These are phyloP conservation scores for Capillidium heterosporum DNA, from an alignment of 371 early-diverging fungal species.

Conservation along the genomic window DNA sequence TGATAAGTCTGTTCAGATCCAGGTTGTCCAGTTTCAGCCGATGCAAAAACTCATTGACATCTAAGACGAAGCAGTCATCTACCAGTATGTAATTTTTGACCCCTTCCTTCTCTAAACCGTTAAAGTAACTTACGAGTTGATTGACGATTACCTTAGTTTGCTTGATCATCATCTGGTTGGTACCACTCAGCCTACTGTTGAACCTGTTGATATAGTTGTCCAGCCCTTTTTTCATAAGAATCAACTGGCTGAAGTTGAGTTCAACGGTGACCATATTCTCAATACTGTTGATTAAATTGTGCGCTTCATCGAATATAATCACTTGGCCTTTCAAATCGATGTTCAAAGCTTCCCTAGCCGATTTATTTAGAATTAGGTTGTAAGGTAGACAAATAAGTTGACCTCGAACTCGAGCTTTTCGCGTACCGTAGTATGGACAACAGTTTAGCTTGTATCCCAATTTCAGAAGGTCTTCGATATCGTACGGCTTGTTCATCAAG, in stretches of 20 bases:
- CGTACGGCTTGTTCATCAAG: slow-evolving; percentile 22
- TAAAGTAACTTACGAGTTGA: not conserved
- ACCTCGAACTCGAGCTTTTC: slow-evolving; percentile 34
- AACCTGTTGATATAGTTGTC: slow-evolving; percentile 51
- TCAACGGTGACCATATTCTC: slow-evolving; percentile 32
- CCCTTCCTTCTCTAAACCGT: not conserved
- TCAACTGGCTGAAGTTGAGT: slow-evolving; percentile 23
- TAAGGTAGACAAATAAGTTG: slow-evolving; percentile 76
- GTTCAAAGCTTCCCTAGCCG: slow-evolving; percentile 57
- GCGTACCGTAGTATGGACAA: slow-evolving; percentile 88
- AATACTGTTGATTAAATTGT: slow-evolving; percentile 63
- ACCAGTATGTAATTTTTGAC: no score
- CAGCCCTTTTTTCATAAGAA: slow-evolving; percentile 29
- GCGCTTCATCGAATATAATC: slow-evolving; percentile 83
- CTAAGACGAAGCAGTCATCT: not conserved
- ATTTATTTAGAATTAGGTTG: slow-evolving; percentile 53
- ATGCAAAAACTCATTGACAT: slow-evolving; percentile 53
- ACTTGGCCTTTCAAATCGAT: slow-evolving; percentile 49
- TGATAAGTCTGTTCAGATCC: slow-evolving; percentile 64
- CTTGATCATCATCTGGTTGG: slow-evolving; percentile 7
- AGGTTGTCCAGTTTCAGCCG: slow-evolving; percentile 53
- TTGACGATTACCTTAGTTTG: slow-evolving; percentile 16
- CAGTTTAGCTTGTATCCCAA: slow-evolving; percentile 32
- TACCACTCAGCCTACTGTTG: slow-evolving; percentile 38
- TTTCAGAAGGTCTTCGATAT: slow-evolving; percentile 70